Evolutionary conservation across 352 stramenopile species (phyloP).

Genomic region (Blastocystis hominis): DNA sequence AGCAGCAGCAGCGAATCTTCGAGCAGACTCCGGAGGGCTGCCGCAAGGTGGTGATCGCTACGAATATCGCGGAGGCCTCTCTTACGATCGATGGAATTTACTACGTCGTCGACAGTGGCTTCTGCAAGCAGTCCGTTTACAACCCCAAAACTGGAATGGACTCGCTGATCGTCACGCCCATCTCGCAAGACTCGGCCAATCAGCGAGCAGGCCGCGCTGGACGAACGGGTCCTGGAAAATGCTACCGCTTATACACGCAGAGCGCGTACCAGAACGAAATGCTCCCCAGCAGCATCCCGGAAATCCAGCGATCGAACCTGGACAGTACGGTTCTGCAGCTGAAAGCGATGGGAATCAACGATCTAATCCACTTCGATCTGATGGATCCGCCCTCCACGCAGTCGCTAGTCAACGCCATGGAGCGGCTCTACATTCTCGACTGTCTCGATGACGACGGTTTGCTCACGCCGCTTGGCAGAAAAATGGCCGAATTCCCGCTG

Average conservation of each 20-base stretch:
- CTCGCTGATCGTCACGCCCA: constrained; percentile 92
- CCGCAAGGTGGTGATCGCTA: constrained; percentile 95
- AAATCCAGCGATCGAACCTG: constrained; percentile 97
- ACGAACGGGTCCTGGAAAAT: constrained; percentile 94
- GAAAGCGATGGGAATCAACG: constrained; percentile 99
- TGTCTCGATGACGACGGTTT: constrained; percentile 90
- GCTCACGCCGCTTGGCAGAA: constrained; percentile 83
- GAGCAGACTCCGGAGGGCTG: constrained; percentile 81
- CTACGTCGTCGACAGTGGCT: constrained; percentile 80
- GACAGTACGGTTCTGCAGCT: constrained; percentile 93
- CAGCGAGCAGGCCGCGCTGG: constrained; percentile 91
- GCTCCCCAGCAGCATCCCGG: constrained; percentile 88
- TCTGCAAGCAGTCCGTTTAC: constrained; percentile 92
- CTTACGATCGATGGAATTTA: constrained; percentile 96
- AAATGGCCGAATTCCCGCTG: constrained; percentile 98
- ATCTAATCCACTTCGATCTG: constrained; percentile 97
- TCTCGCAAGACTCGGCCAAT: constrained; percentile 89
- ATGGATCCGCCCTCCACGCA: constrained; percentile 94
- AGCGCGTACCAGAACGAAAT: constrained; percentile 90
- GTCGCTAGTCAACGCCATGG: constrained; percentile 87
- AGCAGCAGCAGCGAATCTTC: constrained; percentile 98
- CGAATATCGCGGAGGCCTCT: constrained; percentile 98
- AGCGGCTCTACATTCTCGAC: constrained; percentile 89
- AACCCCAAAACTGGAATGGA: constrained; percentile 98
- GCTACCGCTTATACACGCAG: constrained; percentile 97